Evolutionary conservation across 768 basidiomycete genomes (phyloP).

Genomic region (Lactarius hengduanensis): DNA sequence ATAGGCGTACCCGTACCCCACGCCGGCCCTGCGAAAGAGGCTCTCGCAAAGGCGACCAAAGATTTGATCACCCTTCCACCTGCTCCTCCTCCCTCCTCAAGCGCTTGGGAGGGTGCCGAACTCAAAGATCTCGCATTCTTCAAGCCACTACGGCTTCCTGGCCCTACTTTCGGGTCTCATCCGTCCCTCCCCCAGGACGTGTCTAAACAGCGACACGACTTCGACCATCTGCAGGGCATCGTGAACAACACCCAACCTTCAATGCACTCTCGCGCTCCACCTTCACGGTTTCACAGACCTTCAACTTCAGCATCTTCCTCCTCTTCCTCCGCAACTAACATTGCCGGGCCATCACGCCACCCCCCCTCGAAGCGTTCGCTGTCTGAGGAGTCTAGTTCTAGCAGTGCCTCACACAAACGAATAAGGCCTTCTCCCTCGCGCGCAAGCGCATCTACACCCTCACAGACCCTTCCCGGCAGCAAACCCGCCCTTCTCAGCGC

Average conservation of each 20-base stretch:
- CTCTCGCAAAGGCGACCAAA: conserved; percentile 75
- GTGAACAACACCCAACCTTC: conserved; percentile 6
- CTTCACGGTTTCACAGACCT: conserved; percentile 17
- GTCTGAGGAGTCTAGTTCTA: conserved; percentile 22
- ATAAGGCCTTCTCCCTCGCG: conserved; percentile 20
- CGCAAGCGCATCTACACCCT: conserved; percentile 25
- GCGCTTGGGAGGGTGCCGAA: conserved; percentile 40
- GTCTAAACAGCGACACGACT: conserved; percentile 10
- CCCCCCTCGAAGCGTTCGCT: conserved; percentile 26
- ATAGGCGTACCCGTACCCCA: conserved; percentile 44
- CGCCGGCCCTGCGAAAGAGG: conserved; percentile 47
- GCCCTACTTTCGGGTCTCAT: conserved; percentile 20
- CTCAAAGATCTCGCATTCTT: conserved; percentile 30
- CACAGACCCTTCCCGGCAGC: conserved; percentile 22
- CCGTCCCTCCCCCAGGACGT: conserved; percentile 7
- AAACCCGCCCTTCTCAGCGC: conserved; percentile 60
- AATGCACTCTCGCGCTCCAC: not conserved
- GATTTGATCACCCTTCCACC: conserved; percentile 74
- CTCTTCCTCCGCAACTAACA: conserved; percentile 15
- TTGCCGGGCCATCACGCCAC: conserved; percentile 21
- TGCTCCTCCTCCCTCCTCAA: conserved; percentile 12
- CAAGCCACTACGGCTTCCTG: conserved; percentile 23
- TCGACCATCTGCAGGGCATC: conserved; percentile 23
- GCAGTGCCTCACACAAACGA: conserved; percentile 17
- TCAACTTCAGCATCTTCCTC: conserved; percentile 26